phyloP scores from a whole-genome alignment of 1,284 basidiomycete genomes.

The Pseudozyma tsukubaensis region DNA sequence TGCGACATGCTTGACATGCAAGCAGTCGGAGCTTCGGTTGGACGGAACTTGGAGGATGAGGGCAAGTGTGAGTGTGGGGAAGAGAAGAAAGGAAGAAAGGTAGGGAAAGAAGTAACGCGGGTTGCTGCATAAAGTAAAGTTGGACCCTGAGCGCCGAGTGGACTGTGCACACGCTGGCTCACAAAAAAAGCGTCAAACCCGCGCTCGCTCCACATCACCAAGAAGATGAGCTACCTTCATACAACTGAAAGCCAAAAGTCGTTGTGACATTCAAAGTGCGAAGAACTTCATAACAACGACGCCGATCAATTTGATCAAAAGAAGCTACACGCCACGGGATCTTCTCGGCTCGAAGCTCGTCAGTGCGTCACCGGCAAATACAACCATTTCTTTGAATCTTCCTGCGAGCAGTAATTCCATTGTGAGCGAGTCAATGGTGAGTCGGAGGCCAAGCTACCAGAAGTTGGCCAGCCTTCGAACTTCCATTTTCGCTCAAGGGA shows the following conservation, averaged over 20 bases:
- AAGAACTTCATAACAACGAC: too few relatives aligned
- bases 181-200: background rate
- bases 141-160: slow-evolving; percentile 7
- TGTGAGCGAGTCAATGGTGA: too few relatives aligned
- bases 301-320: too few relatives aligned
- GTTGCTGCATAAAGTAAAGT: slow-evolving; percentile 1
- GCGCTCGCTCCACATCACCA: slow-evolving; percentile 4
- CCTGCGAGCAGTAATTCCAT: too few relatives aligned
- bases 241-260: background rate
- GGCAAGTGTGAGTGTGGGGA: background rate
- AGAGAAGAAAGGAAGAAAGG: background rate
- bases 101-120: background rate
- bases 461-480: background rate
- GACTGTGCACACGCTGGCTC: slow-evolving; percentile 8
- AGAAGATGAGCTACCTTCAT: background rate
- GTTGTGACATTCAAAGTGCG: too few relatives aligned
- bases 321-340: too few relatives aligned
- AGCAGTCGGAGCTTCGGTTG: background rate
- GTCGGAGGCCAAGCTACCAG: too few relatives aligned
- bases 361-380: too few relatives aligned
- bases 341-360: too few relatives aligned
- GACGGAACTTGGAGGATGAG: background rate
- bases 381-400: too few relatives aligned
- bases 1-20: background rate
- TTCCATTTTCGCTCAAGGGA: too few relatives aligned